A percentile compares a stretch with the other conserved stretches of the same genome.
These are phyloP conservation scores for Paraphaeosphaeria minitans DNA, from an alignment of 2,329 filamentous ascomycete species.

Conservation along the genomic window DNA sequence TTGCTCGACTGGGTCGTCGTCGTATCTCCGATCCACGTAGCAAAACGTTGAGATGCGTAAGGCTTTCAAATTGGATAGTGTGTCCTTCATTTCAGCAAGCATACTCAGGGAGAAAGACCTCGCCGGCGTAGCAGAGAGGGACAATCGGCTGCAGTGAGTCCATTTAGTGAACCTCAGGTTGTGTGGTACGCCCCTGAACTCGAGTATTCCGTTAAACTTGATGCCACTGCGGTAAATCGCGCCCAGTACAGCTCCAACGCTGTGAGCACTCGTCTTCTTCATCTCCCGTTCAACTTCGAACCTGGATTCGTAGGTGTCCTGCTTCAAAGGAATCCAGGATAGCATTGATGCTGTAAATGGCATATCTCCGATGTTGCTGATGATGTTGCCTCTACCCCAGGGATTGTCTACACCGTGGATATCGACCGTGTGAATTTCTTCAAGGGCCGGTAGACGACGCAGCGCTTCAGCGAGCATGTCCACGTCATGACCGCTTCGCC, in stretches of 20 bases:
- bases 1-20: neutral
- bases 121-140: neutral
- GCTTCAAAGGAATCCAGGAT: neutral
- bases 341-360: neutral
- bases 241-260: conserved; percentile 10
- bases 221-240: conserved; percentile 10
- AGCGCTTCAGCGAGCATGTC: conserved; percentile 13
- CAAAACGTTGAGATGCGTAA: neutral
- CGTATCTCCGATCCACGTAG: neutral
- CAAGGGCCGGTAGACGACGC: conserved; percentile 9
- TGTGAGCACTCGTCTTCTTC: neutral
- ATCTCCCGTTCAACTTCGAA: neutral
- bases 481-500: conserved; percentile 9
- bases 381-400: neutral
- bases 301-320: neutral
- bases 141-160: neutral
- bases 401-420: too few relatives aligned
- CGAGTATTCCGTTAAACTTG: conserved; percentile 7
- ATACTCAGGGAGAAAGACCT: neutral
- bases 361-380: neutral
- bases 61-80: neutral
- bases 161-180: neutral
- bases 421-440: neutral
- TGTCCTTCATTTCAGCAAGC: neutral
- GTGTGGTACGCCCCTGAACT: conserved; percentile 3